A percentile compares a stretch with the other conserved stretches of the same genome.
phyloP scores from a whole-genome alignment of 2,329 filamentous ascomycete genomes.

The Penicillium griseofulvum region DNA sequence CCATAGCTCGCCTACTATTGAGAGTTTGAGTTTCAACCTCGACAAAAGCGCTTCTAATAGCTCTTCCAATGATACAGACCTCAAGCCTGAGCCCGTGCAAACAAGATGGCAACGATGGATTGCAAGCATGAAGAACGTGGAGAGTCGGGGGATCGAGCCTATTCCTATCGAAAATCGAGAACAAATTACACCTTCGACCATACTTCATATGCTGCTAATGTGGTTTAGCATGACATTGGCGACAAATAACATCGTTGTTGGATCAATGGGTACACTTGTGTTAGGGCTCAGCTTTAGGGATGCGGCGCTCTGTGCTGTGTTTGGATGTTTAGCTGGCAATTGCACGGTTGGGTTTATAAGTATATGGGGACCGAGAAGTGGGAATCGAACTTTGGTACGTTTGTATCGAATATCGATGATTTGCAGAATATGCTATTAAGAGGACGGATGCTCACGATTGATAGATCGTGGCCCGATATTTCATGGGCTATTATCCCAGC shows the following conservation, averaged over 20 bases:
- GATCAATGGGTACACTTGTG: constrained; percentile 43
- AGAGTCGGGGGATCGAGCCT: constrained; percentile 28
- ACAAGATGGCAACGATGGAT: constrained; percentile 25
- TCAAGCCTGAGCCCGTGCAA: constrained; percentile 8
- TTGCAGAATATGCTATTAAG: not conserved
- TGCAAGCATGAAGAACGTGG: constrained; percentile 24
- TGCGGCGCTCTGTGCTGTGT: constrained; percentile 38
- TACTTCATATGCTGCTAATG: constrained; percentile 34
- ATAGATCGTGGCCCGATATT: constrained; percentile 42
- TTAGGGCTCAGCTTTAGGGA: constrained; percentile 42
- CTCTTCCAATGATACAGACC: not conserved
- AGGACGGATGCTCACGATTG: constrained; percentile 7
- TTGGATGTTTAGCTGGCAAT: constrained; percentile 37
- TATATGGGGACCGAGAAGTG: constrained; percentile 43
- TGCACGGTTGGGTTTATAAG: constrained; percentile 42
- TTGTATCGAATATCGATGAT: not conserved
- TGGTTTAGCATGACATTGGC: constrained; percentile 44
- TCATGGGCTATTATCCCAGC: constrained; percentile 46
- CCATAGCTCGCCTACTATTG: constrained; percentile 23
- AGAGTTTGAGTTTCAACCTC: constrained; percentile 23
- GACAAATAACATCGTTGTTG: constrained; percentile 43
- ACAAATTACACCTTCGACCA: constrained; percentile 22
- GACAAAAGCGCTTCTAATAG: constrained; percentile 14
- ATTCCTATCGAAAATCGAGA: constrained; percentile 30
- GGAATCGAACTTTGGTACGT: constrained; percentile 44